These are phyloP conservation scores for Exidia glandulosa DNA, from an alignment of 768 basidiomycete species.

Conservation along the genomic window DNA sequence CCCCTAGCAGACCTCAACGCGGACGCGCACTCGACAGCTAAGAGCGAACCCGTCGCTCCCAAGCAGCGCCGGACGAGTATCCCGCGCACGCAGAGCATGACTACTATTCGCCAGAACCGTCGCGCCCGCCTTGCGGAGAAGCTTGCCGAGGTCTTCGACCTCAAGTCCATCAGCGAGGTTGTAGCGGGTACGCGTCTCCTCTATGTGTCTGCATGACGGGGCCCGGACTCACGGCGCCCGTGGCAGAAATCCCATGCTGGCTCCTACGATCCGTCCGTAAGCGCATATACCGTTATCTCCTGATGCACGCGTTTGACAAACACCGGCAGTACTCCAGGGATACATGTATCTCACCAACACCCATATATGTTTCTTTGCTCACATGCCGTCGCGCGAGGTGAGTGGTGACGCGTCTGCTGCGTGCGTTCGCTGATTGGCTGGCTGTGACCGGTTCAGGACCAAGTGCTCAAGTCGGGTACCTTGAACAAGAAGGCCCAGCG, in stretches of 20 bases:
- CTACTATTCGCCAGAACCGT: constrained; percentile 59
- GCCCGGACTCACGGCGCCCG: no score
- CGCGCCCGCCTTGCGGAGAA: constrained; percentile 75
- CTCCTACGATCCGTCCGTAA: constrained; percentile 77
- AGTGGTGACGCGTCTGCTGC: constrained; percentile 8
- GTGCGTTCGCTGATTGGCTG: background rate
- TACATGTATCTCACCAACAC: constrained; percentile 95
- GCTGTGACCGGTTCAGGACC: constrained; percentile 44
- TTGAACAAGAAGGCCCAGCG: constrained; percentile 79
- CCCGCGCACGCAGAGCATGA: constrained; percentile 51
- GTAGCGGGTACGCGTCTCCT: constrained; percentile 60
- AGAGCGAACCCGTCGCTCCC: background rate
- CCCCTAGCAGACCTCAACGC: no score
- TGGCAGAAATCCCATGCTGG: constrained; percentile 92
- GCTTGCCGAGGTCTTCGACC: constrained; percentile 76
- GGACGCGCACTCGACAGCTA: background rate
- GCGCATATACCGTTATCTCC: constrained; percentile 23
- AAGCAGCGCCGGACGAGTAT: constrained; percentile 13
- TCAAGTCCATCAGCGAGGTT: constrained; percentile 75
- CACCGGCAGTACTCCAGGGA: constrained; percentile 71
- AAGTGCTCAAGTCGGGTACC: constrained; percentile 85
- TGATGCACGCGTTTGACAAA: constrained; percentile 1
- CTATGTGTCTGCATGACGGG: no score
- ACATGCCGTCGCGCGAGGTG: constrained; percentile 85
- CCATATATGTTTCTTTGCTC: constrained; percentile 93